Base-by-base conservation (phyloP, 108 stramenopile species). In the Skeletonema menzelii region DNA sequence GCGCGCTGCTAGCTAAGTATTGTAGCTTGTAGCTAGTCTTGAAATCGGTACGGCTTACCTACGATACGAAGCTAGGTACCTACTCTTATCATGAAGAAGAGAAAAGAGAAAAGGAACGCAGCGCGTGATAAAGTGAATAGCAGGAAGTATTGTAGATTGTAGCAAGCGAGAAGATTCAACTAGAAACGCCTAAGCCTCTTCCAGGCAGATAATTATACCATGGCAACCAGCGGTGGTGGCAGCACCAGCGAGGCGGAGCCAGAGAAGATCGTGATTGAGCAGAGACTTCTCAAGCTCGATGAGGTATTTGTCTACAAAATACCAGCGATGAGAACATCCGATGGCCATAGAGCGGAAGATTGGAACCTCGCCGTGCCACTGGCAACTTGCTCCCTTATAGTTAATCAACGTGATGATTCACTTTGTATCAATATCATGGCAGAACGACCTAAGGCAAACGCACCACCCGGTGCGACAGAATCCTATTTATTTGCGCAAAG, bases 301-400 rank as follows among this genome's bases (percentile, higher is more conserved):
- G 87, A 93, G 83, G 85, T 90, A 20, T 94, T 91, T 65, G 80
- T 94, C 10, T 94, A 94, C 70, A 69, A 70, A 65, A 84, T 94
- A 42, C 93, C 93, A 15, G 89, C 93, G 0, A 68, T 94, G 84
- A 77, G 66, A 31, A 72, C 81, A 28, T 34, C 79, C 28, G 85
- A 86, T 28, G 93, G 93, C 24, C 89, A 90, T 72, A 73, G 80
- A 59, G 93, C 93, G 15, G 90, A 94, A 67, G 75, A 85, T 22
- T 94, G 93, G 93, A 85, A 91, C 72, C 70, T 94, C 19, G 76
- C 89, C 4, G 79, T 79, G 27, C 93, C 93, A 8, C 63, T 92
- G 5, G 53, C 82, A 55, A 90, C 91, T 2, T 94, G 89, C 44
- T 69, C 67, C n/a, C 58, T 86, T 27, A 8, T 68, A 20, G 82